Evolutionary conservation across 78 protist genomes (phyloP).

Genomic region (Monosiga brevicollis): DNA sequence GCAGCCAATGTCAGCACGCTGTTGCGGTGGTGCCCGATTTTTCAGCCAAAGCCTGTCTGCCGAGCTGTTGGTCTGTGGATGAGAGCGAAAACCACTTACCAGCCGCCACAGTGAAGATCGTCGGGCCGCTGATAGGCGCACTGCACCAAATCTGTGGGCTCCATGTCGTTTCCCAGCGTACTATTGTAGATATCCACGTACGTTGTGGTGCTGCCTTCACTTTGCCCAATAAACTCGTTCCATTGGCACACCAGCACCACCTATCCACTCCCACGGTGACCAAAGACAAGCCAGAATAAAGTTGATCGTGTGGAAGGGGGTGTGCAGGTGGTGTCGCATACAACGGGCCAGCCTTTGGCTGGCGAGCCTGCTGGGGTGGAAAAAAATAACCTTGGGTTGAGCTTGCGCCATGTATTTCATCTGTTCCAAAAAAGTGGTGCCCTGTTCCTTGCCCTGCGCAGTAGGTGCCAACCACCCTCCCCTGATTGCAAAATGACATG

Average conservation of each 20-base stretch:
- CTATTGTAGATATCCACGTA: background rate
- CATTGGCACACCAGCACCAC: background rate
- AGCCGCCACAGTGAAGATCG: background rate
- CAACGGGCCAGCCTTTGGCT: background rate
- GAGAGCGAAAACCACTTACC: too few relatives aligned
- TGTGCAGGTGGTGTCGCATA: background rate
- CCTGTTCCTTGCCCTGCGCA: background rate
- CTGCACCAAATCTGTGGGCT: background rate
- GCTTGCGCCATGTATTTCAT: background rate
- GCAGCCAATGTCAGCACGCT: too few relatives aligned
- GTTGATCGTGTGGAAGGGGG: background rate
- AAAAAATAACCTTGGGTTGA: background rate
- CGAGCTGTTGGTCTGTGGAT: too few relatives aligned
- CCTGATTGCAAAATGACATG: background rate
- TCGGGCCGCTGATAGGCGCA: background rate
- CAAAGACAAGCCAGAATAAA: background rate
- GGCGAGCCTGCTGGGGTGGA: background rate
- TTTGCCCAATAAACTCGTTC: background rate
- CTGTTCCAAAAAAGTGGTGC: background rate
- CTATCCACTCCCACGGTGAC: background rate
- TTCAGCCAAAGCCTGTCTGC: too few relatives aligned
- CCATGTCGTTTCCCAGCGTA: background rate
- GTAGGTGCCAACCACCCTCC: background rate
- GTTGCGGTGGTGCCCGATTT: too few relatives aligned
- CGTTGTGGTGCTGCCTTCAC: background rate